A percentile compares a stretch with the other conserved stretches of the same genome.
Conservation (phyloP, 1,139 yeast species). For the Blastobotrys serpentis region DNA sequence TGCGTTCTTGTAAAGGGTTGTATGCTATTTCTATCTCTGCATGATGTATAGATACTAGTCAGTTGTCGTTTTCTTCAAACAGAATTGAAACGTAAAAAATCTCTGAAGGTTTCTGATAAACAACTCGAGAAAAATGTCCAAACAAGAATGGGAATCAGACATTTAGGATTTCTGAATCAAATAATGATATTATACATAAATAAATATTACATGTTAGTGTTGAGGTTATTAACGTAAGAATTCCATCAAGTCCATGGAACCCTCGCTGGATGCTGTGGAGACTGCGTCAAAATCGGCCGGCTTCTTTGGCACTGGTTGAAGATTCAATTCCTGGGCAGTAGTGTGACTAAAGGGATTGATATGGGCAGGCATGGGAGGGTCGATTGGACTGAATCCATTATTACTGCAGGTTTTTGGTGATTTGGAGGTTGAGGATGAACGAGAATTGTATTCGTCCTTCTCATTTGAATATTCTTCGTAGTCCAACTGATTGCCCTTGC, state of each 20-base stretch:
- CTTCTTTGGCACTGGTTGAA: background rate
- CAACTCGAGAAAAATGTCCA: too few relatives aligned
- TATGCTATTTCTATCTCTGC: too few relatives aligned
- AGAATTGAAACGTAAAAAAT: too few relatives aligned
- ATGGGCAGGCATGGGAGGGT: background rate
- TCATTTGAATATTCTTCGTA: background rate
- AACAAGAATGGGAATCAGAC: too few relatives aligned
- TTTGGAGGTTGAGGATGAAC: conserved; percentile 1
- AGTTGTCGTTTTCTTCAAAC: too few relatives aligned
- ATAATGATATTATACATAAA: conserved; percentile 1
- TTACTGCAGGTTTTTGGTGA: background rate
- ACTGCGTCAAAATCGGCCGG: conserved; percentile 1
- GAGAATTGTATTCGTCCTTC: background rate
- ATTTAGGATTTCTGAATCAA: too few relatives aligned
- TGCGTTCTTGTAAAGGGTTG: too few relatives aligned
- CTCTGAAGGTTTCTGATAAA: too few relatives aligned
- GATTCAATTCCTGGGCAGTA: background rate
- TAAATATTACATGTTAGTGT: conserved; percentile 3
- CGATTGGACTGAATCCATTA: background rate
- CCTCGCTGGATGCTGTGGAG: conserved; percentile 15
- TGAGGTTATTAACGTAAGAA: conserved; percentile 18
- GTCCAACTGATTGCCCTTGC: background rate
- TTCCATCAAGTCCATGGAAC: conserved; percentile 26
- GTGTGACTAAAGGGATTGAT: conserved; percentile 4
- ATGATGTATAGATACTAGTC: too few relatives aligned